Evolutionary conservation across 805 yeast genomes (phyloP), one percentile per base, ranked within the genome.

Genomic region (Saturnispora galanensis): DNA sequence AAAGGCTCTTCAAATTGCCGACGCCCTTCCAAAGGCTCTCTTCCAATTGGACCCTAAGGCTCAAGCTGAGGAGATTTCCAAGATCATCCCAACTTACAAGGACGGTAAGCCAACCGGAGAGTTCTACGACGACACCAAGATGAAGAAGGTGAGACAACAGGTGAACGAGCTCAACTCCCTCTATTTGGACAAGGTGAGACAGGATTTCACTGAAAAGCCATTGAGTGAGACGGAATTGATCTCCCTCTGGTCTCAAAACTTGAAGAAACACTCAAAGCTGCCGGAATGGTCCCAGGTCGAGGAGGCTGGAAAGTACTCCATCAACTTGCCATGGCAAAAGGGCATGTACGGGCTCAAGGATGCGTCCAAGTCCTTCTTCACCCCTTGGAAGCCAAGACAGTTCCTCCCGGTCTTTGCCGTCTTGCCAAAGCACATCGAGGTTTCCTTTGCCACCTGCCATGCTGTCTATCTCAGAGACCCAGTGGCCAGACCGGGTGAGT

Each of bases 381-480:
- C 97, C 2, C 98, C 98, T 42, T 93, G 97, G 97, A 74, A 81
- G 48, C 94, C 96, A 52, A 82, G 96, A 66, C 93, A 87, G 37
- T 93, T 90, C 66, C 66, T 93, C 51, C 89, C 95, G 2, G 94
- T 95, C 39, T 85, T 88, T 65, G 93, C 97, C 10, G 76, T 93
- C 48, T 73, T 86, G 56, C 98, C 98, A 28, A 81, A 84, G 50
- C 97, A 93, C 64, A 69, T 93, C 44, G 97, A 93, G 67, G 69
- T 93, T 38, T 84, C 95, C 17, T 90, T 85, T 64, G 75, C 76
- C 50, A 87, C 97, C 5, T 90, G 97, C 62, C 96, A 89, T 62
- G 97, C 96, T 5, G 84, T 93, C n/a, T 93, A 90, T 64, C 67
- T 93, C 63, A 82, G 97, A 66, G 95, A 93, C 63, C 98, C 98